Base-by-base conservation (phyloP, 768 basidiomycete species). In the Mycena haematopus region DNA sequence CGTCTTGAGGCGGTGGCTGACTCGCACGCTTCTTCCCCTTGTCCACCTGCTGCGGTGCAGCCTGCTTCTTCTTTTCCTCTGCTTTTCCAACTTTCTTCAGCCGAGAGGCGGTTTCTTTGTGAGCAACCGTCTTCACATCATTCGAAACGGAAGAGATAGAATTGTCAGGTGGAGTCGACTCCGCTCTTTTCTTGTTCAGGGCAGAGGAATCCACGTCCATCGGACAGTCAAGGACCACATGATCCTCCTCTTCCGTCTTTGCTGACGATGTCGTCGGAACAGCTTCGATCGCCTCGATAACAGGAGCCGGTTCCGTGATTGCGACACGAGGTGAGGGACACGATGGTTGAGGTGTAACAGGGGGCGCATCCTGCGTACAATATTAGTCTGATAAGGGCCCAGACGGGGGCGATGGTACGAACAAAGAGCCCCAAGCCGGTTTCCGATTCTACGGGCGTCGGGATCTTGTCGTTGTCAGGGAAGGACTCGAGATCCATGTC, bases 341-440 rank as follows among this genome's bases (percentile, higher is more conserved):
- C 35, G 59, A 45, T 29, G 40, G 31, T 13, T 38, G 31, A 17
- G 58, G 44, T 40, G 22, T 21, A 24, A 46, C 51, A 53, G 51
- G 59, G 42, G 47, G 19, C 15, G 54, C 56, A 50, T 59, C 53
- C 60, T 66, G 60, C 46, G 21, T 35, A 25, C 56, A 55, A 31
- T 21, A 35, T 60, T 55, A 67, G 66, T 54, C 56, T 53, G 74
- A 75, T 22, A 73, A 71, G 29, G 69, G 65, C 36, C 73, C 58
- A 27, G 65, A 65, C 5, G 70, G 72, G 15, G 69, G 60, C 24
- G 60, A 57, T 62, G 57, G 67, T 24, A 68, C 65, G 52, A 56
- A 63, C 66, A 60, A 67, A 61, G 62, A 67, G 66, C 27, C 66
- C 66, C 24, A 67, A 45, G 46, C 66, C 62, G 31, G 25, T 61